Conservation (phyloP, 768 basidiomycete species). For the Suillus brevipes region DNA sequence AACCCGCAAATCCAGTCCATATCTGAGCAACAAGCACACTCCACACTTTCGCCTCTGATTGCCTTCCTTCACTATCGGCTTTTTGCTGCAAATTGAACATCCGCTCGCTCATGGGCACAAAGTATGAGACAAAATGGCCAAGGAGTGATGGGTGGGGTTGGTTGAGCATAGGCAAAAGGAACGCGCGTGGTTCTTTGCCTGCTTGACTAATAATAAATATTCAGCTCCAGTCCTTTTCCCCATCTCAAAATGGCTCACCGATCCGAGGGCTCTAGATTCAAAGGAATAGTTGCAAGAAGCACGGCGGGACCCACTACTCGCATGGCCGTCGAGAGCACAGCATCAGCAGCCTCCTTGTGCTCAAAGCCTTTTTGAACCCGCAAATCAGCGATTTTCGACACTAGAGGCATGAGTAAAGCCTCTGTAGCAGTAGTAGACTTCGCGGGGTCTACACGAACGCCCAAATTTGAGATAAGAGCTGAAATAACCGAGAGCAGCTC, state of each 20-base stretch:
- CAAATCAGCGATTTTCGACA: conserved; percentile 71
- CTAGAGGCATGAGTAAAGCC: conserved; percentile 62
- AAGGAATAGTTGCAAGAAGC: conserved; percentile 69
- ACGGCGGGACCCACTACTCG: conserved; percentile 82
- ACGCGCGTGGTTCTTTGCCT: conserved; percentile 85
- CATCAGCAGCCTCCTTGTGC: conserved; percentile 85
- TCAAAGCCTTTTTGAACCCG: conserved; percentile 83
- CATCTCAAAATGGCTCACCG: conserved; percentile 51
- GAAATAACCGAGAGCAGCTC: conserved; percentile 76
- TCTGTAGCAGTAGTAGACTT: conserved; percentile 63
- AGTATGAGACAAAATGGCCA: conserved; percentile 83
- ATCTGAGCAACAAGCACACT: conserved; percentile 90
- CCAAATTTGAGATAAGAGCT: conserved; percentile 64
- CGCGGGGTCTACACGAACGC: conserved; percentile 44
- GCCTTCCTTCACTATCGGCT: conserved; percentile 69
- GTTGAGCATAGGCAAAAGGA: conserved; percentile 83
- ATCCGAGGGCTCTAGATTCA: conserved; percentile 82
- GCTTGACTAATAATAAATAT: conserved; percentile 47
- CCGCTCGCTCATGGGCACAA: conserved; percentile 90
- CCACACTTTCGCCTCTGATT: conserved; percentile 93
- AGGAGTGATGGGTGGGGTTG: conserved; percentile 81
- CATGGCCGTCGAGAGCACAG: conserved; percentile 77
- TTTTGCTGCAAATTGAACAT: conserved; percentile 88
- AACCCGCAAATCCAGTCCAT: conserved; percentile 90
- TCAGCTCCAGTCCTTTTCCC: conserved; percentile 8